These are phyloP conservation scores for Inga oerstediana DNA, from an alignment of 306 rosid genomes.

Conservation along the genomic window DNA sequence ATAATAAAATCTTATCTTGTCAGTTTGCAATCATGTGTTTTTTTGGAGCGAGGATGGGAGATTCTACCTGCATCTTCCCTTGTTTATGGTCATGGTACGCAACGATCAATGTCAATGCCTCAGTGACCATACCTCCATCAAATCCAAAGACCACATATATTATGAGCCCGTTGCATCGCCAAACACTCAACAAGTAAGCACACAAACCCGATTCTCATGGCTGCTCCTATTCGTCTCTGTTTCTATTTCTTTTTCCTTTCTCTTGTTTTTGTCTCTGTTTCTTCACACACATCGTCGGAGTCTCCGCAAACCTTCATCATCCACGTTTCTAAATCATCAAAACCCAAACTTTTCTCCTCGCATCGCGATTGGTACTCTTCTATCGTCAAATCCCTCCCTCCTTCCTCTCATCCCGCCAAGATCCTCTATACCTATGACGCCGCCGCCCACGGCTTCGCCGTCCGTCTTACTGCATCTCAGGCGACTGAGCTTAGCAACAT, in stretches of 20 bases:
- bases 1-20: background rate
- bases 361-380: constrained; percentile 71
- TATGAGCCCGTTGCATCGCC: background rate
- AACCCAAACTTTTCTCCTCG: constrained; percentile 56
- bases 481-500: constrained; percentile 42
- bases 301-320: constrained; percentile 63
- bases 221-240: background rate
- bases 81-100: background rate
- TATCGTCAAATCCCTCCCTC: constrained; percentile 67
- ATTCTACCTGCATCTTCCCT: background rate
- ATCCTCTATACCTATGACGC: constrained; percentile 68
- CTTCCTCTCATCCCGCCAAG: constrained; percentile 54
- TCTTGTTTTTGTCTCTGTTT: background rate
- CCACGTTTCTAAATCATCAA: constrained; percentile 67
- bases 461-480: constrained; percentile 53
- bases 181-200: background rate
- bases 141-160: background rate
- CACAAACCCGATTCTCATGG: background rate
- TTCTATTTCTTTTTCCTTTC: background rate
- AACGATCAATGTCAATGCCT: background rate
- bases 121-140: background rate
- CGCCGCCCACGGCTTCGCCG: constrained; percentile 75
- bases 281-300: constrained; percentile 41
- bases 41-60: background rate
- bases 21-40: background rate